Conservation (phyloP, 495 filamentous ascomycete genomes). For the Trichocladium uniseriatum region DNA sequence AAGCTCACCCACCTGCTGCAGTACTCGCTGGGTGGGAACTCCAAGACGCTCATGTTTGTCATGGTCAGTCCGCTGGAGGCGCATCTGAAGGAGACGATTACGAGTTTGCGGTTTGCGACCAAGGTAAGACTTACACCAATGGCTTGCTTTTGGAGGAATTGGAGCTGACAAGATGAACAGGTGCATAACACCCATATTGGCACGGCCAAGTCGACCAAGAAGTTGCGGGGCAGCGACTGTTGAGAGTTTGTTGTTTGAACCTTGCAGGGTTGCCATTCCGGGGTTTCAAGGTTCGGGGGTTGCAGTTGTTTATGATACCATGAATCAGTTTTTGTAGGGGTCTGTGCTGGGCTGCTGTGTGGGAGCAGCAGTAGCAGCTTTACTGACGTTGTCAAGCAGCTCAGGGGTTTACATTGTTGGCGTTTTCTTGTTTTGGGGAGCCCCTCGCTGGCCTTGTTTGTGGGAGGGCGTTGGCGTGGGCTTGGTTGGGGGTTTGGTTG, state of each 20-base stretch:
- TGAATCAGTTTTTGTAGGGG: too few species aligned
- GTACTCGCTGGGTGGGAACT: constrained; percentile 90
- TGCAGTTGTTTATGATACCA: neutral
- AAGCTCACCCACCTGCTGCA: constrained; percentile 95
- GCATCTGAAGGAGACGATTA: constrained; percentile 86
- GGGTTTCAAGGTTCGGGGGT: neutral
- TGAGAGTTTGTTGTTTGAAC: neutral
- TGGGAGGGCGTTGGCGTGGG: too few species aligned
- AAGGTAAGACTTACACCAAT: constrained; percentile 59
- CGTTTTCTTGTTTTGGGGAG: too few species aligned
- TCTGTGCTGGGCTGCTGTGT: too few species aligned
- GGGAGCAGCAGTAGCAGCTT: too few species aligned
- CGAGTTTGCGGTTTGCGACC: constrained; percentile 90
- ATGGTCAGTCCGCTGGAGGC: constrained; percentile 91
- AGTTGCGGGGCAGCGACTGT: constrained; percentile 25
- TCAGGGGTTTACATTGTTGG: too few species aligned
- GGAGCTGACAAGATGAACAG: constrained; percentile 25
- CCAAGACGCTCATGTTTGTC: constrained; percentile 98
- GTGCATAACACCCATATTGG: constrained; percentile 85
- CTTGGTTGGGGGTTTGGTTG: too few species aligned
- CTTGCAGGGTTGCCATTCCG: too few species aligned
- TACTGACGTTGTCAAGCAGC: too few species aligned
- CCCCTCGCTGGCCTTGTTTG: too few species aligned
- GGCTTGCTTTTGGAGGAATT: too few species aligned
- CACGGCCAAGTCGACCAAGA: constrained; percentile 68